Conservation (phyloP, 2,329 filamentous ascomycete genomes). For the Thermothelomyces thermophilus region DNA sequence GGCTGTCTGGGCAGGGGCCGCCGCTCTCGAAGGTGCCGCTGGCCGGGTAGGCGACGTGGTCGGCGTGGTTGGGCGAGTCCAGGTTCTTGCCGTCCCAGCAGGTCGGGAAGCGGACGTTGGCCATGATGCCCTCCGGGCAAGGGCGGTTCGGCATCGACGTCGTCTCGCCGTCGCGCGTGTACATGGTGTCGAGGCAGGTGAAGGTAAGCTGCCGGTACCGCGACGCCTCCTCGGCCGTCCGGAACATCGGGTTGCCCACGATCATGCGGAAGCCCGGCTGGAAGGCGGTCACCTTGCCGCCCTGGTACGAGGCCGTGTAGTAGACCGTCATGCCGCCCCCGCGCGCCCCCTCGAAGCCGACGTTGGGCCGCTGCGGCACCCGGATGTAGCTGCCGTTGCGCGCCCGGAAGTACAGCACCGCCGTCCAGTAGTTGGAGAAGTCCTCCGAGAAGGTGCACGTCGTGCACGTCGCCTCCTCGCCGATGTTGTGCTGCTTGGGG, state of each 20-base stretch:
- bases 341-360: conserved; percentile 15
- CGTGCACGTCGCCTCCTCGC: conserved; percentile 17
- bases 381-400: conserved; percentile 18
- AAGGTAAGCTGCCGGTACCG: conserved; percentile 17
- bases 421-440: conserved; percentile 21
- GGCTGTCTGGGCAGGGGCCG: conserved; percentile 15
- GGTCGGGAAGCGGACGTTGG: conserved; percentile 34
- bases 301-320: conserved; percentile 12
- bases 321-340: conserved; percentile 19
- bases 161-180: conserved; percentile 19
- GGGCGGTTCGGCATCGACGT: conserved; percentile 17
- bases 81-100: conserved; percentile 51
- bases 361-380: conserved; percentile 15
- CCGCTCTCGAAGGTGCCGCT: conserved; percentile 16
- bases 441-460: conserved; percentile 19
- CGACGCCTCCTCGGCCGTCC: conserved; percentile 9
- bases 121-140: conserved; percentile 33
- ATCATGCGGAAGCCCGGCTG: conserved; percentile 21
- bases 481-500: conserved; percentile 15
- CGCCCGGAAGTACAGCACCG: conserved; percentile 18
- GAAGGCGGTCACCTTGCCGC: conserved; percentile 13
- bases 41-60: conserved; percentile 40
- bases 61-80: conserved; percentile 40
- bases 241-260: conserved; percentile 16
- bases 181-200: conserved; percentile 19